Percentiles rank a stretch among this genome's conserved stretches.
These are phyloP conservation scores for Agaricus sinodeliciosus DNA, from an alignment of 768 basidiomycete species.

Conservation along the genomic window DNA sequence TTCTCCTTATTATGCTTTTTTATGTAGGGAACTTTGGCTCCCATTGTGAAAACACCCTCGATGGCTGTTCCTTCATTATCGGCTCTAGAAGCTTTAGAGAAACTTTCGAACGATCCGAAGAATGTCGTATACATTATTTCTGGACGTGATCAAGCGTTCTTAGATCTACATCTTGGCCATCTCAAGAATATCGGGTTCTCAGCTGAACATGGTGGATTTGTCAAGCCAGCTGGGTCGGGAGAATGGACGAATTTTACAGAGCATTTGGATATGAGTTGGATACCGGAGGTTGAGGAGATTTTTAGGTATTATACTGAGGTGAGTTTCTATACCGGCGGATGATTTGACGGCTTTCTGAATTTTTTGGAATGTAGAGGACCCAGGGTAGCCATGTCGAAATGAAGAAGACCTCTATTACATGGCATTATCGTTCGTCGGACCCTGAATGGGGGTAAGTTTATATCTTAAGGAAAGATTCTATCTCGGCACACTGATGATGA, in stretches of 20 bases:
- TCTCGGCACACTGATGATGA: background rate
- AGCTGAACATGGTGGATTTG: constrained; percentile 94
- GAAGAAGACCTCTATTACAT: constrained; percentile 97
- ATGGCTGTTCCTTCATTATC: constrained; percentile 76
- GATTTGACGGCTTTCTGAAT: no score
- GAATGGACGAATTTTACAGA: constrained; percentile 90
- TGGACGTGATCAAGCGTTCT: constrained; percentile 88
- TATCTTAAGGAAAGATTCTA: background rate
- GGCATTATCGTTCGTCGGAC: constrained; percentile 92
- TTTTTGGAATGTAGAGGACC: constrained; percentile 49
- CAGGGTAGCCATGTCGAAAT: constrained; percentile 94
- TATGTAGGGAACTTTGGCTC: constrained; percentile 84
- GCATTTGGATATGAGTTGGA: constrained; percentile 94
- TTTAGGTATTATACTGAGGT: constrained; percentile 96
- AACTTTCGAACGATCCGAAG: constrained; percentile 69
- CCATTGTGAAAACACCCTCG: constrained; percentile 91
- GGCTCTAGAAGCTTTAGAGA: constrained; percentile 68
- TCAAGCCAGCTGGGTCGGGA: constrained; percentile 58
- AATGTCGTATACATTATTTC: constrained; percentile 98
- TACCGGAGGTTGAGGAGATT: constrained; percentile 90
- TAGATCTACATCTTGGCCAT: constrained; percentile 88
- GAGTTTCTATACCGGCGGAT: constrained; percentile 15
- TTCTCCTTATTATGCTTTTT: background rate
- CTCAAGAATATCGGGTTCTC: constrained; percentile 80
- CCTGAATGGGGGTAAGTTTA: constrained; percentile 88